These are phyloP conservation scores for Fusarium neocosmosporiellum DNA, from an alignment of 2,329 filamentous ascomycete genomes.

Conservation along the genomic window DNA sequence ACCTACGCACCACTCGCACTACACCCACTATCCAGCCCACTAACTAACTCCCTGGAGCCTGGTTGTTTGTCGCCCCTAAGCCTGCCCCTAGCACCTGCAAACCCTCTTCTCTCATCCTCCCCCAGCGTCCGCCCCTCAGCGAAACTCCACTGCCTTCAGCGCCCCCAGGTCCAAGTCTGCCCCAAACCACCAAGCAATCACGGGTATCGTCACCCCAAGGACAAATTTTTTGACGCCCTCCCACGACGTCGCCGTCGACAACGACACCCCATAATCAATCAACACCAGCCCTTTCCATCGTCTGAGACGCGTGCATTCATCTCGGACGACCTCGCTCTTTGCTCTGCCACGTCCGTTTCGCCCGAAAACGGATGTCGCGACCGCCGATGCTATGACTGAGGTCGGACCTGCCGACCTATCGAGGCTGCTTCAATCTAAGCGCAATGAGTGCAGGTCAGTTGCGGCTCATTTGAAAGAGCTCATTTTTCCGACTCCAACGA, in stretches of 20 bases:
- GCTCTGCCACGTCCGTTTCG: conserved; percentile 65
- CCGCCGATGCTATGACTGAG: conserved; percentile 77
- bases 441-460: conserved; percentile 70
- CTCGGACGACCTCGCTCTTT: conserved; percentile 41
- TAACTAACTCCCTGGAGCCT: conserved; percentile 28
- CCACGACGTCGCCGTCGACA: conserved; percentile 45
- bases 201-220: conserved; percentile 38
- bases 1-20: conserved; percentile 20
- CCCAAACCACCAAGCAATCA: conserved; percentile 36
- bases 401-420: conserved; percentile 73
- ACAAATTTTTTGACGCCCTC: conserved; percentile 49
- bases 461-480: conserved; percentile 56
- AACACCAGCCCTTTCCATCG: conserved; percentile 50
- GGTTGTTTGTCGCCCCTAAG: conserved; percentile 28
- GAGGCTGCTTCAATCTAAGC: conserved; percentile 74
- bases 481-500: conserved; percentile 61
- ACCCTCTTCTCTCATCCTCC: conserved; percentile 15
- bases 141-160: conserved; percentile 38
- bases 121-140: conserved; percentile 32
- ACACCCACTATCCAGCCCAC: conserved; percentile 19
- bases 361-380: conserved; percentile 76
- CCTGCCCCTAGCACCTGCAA: conserved; percentile 18
- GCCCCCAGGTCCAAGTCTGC: conserved; percentile 32
- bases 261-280: conserved; percentile 47
- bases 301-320: conserved; percentile 42